Conservation (phyloP, 495 filamentous ascomycete species). For the Acidiella bohemica region DNA sequence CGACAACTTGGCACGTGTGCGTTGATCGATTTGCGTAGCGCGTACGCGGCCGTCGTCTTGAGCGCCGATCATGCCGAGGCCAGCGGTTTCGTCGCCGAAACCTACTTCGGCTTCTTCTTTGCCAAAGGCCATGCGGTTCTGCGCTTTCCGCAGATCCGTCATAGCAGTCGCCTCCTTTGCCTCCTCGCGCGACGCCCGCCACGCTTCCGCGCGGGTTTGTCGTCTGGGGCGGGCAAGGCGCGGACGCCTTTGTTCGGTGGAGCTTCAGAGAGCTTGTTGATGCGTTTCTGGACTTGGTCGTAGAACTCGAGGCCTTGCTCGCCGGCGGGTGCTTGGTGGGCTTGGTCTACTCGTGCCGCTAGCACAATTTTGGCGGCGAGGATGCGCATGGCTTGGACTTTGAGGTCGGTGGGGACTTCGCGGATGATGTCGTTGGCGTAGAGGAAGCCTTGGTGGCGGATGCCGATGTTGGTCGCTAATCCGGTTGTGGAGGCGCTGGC, state of each 20-base stretch:
- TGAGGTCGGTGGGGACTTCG: constrained; percentile 69
- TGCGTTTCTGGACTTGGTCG: constrained; percentile 64
- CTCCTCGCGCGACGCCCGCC: constrained; percentile 79
- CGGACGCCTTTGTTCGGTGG: constrained; percentile 77
- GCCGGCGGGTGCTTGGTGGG: constrained; percentile 72
- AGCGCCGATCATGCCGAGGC: constrained; percentile 89
- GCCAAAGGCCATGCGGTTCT: constrained; percentile 91
- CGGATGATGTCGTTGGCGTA: constrained; percentile 82
- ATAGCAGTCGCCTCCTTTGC: constrained; percentile 95
- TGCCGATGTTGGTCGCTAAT: constrained; percentile 85
- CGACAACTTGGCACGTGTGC: constrained; percentile 79
- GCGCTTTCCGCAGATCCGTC: constrained; percentile 91
- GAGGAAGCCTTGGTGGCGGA: constrained; percentile 85
- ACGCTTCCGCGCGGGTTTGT: constrained; percentile 87
- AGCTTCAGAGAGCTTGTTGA: constrained; percentile 94
- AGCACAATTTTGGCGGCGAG: constrained; percentile 87
- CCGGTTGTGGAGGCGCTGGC: constrained; percentile 69
- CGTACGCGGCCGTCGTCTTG: constrained; percentile 76
- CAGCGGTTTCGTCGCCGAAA: constrained; percentile 78
- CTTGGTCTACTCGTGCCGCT: constrained; percentile 74
- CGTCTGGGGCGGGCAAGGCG: constrained; percentile 85
- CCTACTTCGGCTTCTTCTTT: constrained; percentile 93
- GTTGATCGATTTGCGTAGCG: constrained; percentile 77
- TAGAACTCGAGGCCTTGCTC: constrained; percentile 74
- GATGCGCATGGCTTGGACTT: constrained; percentile 90